A percentile compares a stretch with the other conserved stretches of the same genome.
These are phyloP conservation scores for Rhinocladiella similis DNA, from an alignment of 2,329 filamentous ascomycete species.

Conservation along the genomic window DNA sequence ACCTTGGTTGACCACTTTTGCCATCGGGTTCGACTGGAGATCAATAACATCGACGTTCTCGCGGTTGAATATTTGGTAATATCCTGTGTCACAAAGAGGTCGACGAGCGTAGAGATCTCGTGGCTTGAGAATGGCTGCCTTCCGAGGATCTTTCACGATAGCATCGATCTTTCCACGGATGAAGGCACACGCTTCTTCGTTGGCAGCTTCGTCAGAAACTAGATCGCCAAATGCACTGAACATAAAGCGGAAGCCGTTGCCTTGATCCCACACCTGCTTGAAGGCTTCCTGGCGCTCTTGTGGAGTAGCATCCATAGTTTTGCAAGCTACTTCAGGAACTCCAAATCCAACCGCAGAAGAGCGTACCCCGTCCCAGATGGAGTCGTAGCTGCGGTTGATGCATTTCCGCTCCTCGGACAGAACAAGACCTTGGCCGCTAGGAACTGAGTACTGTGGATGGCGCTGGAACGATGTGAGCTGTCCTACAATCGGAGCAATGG, in stretches of 20 bases:
- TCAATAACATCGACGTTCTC: conserved; percentile 50
- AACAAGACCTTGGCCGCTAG: conserved; percentile 3
- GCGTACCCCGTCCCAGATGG: conserved; percentile 33
- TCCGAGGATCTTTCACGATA: conserved; percentile 52
- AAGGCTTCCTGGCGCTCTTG: conserved; percentile 28
- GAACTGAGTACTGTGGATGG: conserved; percentile 28
- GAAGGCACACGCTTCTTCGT: conserved; percentile 55
- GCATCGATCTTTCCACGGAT: conserved; percentile 54
- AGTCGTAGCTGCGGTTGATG: conserved; percentile 36
- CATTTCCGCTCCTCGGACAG: conserved; percentile 8
- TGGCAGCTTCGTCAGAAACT: conserved; percentile 44
- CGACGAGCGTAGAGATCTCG: conserved; percentile 21
- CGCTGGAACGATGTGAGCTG: conserved; percentile 37
- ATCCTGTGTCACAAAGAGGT: conserved; percentile 20
- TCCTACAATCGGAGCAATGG: conserved; percentile 30
- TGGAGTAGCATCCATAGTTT: background rate
- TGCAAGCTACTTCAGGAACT: conserved; percentile 13
- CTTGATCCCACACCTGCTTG: conserved; percentile 34
- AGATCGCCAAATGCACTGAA: conserved; percentile 41
- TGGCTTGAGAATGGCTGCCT: conserved; percentile 26
- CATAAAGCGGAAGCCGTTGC: conserved; percentile 40
- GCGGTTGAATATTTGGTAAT: conserved; percentile 49
- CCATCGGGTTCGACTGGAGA: conserved; percentile 44
- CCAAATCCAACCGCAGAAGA: conserved; percentile 28
- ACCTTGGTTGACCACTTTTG: conserved; percentile 39